These are phyloP conservation scores for Dillenia turbinata DNA, from an alignment of 164 flowering plant species.

Conservation along the genomic window DNA sequence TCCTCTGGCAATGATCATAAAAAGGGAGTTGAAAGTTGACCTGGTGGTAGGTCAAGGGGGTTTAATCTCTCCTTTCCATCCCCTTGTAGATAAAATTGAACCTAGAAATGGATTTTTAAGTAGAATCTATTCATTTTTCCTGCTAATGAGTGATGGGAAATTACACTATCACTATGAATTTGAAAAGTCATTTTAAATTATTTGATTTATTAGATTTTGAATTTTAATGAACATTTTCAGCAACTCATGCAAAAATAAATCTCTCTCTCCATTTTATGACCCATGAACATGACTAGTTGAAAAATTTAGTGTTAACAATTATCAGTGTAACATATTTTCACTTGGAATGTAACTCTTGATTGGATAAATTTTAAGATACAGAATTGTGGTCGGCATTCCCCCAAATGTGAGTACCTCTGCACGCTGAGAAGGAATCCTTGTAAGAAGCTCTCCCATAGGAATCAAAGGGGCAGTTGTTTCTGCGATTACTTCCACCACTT, in stretches of 20 bases:
- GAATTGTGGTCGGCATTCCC: too few relatives aligned
- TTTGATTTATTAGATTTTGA: not conserved
- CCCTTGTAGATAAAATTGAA: too few relatives aligned
- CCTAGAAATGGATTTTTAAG: too few relatives aligned
- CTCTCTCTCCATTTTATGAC: not conserved
- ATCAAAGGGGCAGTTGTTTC: slow-evolving; percentile 88
- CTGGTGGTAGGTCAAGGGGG: too few relatives aligned
- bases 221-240: not conserved
- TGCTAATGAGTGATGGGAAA: too few relatives aligned
- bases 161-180: not conserved
- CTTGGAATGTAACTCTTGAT: not conserved
- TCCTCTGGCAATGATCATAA: too few relatives aligned
- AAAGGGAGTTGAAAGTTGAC: too few relatives aligned
- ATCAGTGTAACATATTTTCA: not conserved
- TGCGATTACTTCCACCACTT: slow-evolving; percentile 93
- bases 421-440: slow-evolving; percentile 68
- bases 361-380: too few relatives aligned
- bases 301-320: not conserved
- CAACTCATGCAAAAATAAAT: not conserved
- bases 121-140: too few relatives aligned
- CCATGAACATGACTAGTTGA: not conserved
- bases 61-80: too few relatives aligned
- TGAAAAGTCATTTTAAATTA: not conserved
- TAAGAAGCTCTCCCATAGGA: slow-evolving; percentile 75
- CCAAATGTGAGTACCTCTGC: slow-evolving; percentile 36